Evolutionary conservation across 2,329 filamentous ascomycete species (phyloP).

Genomic region (Neofusicoccum sp.): DNA sequence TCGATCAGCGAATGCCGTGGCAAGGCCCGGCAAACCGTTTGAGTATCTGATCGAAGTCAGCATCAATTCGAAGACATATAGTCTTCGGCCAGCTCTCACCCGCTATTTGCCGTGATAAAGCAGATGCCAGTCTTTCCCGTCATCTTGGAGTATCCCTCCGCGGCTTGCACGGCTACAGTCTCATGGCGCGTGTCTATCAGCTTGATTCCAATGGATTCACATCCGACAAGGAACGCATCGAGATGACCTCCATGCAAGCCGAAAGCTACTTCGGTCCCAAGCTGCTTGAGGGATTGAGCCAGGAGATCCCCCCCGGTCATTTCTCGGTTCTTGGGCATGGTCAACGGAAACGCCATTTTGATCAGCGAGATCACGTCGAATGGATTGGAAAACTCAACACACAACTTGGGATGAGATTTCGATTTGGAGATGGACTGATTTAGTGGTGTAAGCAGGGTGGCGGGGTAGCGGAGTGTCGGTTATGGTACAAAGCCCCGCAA

Average conservation of each 20-base stretch:
- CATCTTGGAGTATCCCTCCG: conserved; percentile 47
- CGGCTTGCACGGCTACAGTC: conserved; percentile 49
- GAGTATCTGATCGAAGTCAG: conserved; percentile 36
- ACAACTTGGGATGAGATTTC: too few species aligned
- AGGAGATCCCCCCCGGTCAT: conserved; percentile 47
- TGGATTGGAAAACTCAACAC: too few species aligned
- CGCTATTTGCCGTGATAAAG: conserved; percentile 50
- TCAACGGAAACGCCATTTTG: conserved; percentile 9
- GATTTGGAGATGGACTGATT: too few species aligned
- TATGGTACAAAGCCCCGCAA: too few species aligned
- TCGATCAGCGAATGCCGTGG: conserved; percentile 47
- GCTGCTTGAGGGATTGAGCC: conserved; percentile 43
- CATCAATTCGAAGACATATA: not conserved
- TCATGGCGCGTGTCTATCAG: conserved; percentile 50
- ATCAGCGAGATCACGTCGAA: too few species aligned
- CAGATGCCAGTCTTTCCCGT: conserved; percentile 45
- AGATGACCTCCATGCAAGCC: conserved; percentile 50
- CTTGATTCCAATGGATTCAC: conserved; percentile 39
- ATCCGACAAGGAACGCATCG: conserved; percentile 49
- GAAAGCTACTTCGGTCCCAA: conserved; percentile 46
- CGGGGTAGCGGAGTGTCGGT: too few species aligned
- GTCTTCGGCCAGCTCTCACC: conserved; percentile 30
- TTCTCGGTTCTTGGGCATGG: conserved; percentile 37
- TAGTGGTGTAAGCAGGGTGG: too few species aligned
- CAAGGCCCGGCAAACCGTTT: conserved; percentile 47